Evolutionary conservation across 2,329 filamentous ascomycete species (phyloP), one percentile per base, ranked within the genome.

Genomic region (Penicillium sp.): DNA sequence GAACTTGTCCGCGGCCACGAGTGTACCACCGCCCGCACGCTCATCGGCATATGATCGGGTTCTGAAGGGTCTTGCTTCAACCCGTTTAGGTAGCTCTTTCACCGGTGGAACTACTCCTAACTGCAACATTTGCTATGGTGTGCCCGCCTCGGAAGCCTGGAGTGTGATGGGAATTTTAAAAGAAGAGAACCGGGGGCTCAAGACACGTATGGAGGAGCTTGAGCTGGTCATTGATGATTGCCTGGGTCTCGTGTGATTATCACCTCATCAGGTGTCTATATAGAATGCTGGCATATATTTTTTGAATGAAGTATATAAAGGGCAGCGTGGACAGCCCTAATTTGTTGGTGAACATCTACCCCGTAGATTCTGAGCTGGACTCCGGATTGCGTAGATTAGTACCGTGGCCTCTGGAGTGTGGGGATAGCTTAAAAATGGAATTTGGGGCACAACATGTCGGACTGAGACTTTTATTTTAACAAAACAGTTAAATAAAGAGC

Each of bases 201-300:
- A 79, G 58, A 66, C 71, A 37, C 70, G 79, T 40, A 70, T 84
- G 3, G 72, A 73, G 10, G 74, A 78, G 43, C 67, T 84, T 30
- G 79, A 83, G 59, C 66, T 71, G 35, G 75, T 75, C 16, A 71
- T 83, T 41, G 80, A 84, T 46, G 76, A 79, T 35, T 80, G 77
- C 41, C 71, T 84, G 55, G 75, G 77, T 50, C 67, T 81, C 42
- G 77, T 82, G 49, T n/a, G n/a, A n/a, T 22, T 22, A 3, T 22
- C 19, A 49, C 47, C 36, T 51, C 37, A 38, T 44, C 39, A 37
- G 51, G 51, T 28, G 50, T 57, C 53, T 50, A 36, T 51, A 53
- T 40, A 50, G 37, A 51, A 51, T 48, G 40, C 37, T 34, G 38
- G 45, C 14, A 40, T 41, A 31, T 34, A 29, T 36, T 37, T 46